Conservation (phyloP, 352 stramenopile genomes). For the Thalassiosira hispida region DNA sequence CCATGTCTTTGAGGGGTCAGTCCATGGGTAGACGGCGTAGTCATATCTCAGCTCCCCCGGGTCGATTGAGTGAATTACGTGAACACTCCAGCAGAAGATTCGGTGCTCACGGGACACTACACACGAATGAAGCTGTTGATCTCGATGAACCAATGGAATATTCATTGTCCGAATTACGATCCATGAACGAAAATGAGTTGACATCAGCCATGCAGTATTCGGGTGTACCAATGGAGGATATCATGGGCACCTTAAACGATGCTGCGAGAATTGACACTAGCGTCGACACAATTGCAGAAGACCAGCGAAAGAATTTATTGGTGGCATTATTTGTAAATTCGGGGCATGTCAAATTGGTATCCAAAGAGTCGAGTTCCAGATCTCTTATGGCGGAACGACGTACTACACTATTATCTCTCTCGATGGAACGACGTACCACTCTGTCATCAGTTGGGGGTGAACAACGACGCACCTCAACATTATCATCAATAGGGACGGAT, state of each 20-base stretch:
- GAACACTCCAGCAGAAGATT: background rate
- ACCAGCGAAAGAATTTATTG: constrained; percentile 26
- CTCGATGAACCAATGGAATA: constrained; percentile 30
- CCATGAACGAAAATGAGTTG: constrained; percentile 34
- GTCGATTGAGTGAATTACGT: background rate
- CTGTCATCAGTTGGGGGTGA: too few relatives aligned
- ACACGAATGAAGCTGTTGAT: background rate
- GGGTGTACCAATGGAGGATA: constrained; percentile 31
- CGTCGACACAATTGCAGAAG: constrained; percentile 6
- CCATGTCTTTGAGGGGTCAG: constrained; percentile 10
- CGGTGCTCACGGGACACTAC: background rate
- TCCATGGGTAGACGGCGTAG: constrained; percentile 1
- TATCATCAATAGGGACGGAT: too few relatives aligned
- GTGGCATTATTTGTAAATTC: constrained; percentile 47
- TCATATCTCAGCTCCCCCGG: background rate
- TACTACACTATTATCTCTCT: too few relatives aligned
- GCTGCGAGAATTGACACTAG: background rate
- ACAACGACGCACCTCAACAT: too few relatives aligned
- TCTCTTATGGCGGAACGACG: too few relatives aligned
- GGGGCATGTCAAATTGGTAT: constrained; percentile 33
- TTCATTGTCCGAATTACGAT: constrained; percentile 37
- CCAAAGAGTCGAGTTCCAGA: background rate
- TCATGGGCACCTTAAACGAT: constrained; percentile 14
- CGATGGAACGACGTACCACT: too few relatives aligned
- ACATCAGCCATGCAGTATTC: constrained; percentile 24